Evolutionary conservation across 805 yeast genomes (phyloP).

Genomic region (Metschnikowia amazonensis): DNA sequence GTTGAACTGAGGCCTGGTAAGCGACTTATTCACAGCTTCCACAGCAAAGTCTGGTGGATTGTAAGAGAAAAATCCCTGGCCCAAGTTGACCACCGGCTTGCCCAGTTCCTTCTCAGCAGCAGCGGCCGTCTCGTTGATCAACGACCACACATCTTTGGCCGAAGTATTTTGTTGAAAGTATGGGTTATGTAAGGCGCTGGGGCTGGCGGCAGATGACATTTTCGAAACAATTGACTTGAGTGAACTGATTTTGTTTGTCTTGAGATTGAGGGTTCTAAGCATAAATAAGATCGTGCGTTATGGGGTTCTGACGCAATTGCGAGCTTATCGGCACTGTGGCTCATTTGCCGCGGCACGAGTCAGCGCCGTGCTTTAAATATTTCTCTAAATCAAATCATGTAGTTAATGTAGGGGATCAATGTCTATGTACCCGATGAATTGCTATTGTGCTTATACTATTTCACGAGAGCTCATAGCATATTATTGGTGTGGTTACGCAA

Average conservation of each 20-base stretch:
- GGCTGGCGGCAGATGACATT: slow-evolving; percentile 6
- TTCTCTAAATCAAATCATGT: no score
- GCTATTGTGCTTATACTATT: no score
- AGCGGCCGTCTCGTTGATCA: slow-evolving; percentile 94
- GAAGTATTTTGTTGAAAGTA: slow-evolving; percentile 58
- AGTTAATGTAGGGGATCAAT: no score
- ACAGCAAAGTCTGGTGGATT: slow-evolving; percentile 93
- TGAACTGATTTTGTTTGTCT: not conserved
- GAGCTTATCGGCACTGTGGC: slow-evolving; percentile 5
- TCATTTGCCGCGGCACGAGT: slow-evolving; percentile 3
- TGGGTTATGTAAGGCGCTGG: slow-evolving; percentile 48
- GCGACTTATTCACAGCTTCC: slow-evolving; percentile 73
- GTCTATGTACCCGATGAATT: no score
- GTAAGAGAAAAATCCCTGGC: slow-evolving; percentile 97
- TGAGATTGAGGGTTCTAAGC: not conserved
- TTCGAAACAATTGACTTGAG: not conserved
- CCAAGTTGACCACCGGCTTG: slow-evolving; percentile 80
- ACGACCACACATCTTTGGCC: slow-evolving; percentile 89
- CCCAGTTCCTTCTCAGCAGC: slow-evolving; percentile 65
- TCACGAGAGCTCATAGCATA: no score
- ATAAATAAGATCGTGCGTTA: not conserved
- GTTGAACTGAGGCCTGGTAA: slow-evolving; percentile 69
- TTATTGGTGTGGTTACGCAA: no score
- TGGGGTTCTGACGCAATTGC: slow-evolving; percentile 4
- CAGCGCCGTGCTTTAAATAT: not conserved